Base-by-base conservation (phyloP, 352 stramenopile species). In the Phytophthora colocasiae region DNA sequence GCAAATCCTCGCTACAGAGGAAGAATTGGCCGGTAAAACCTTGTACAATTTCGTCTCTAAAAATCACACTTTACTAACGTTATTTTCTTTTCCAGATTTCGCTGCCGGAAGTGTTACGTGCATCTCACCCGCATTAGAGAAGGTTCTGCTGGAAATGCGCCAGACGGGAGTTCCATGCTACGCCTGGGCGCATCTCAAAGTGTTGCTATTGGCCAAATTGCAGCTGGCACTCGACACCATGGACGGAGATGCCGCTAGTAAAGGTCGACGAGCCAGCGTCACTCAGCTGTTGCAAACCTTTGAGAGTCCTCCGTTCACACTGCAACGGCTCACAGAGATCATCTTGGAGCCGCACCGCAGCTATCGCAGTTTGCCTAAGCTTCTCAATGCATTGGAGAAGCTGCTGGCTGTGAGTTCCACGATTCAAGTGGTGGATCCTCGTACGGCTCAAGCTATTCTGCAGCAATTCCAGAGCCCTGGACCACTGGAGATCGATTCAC, bases 321-420 rank as follows among this genome's bases (percentile, higher is more conserved):
- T 95, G 57, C 87, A 95, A 64, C 75, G 87, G 0, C 77, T 95
- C 49, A 89, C 83, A 3, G 87, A 95, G 70, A 81, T 95, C 39
- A 83, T 93, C 45, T 9, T 93, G 41, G 74, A 92, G 57, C 87
- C 87, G 1, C 67, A 73, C 11, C 81, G 80, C 51, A 87, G 75
- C 26, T 95, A 95, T 80, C 87, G 81, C 69, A 91, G 61, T 48
- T 73, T 90, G 34, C 80, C 81, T 69, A 95, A 95, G 60, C 73
- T 93, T 47, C 79, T 93, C 57, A 93, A 93, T 29, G 87, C 85
- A 17, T 72, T 95, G 19, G 83, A 95, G 72, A 95, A 95, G 77
- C 68, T 92, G 38, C 70, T 92, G 9, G 75, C 81, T 1, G 81
- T 92, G 59, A 91, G 74, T 43, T 90, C 81, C 43, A 92, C 81